Evolutionary conservation across 495 filamentous ascomycete genomes (phyloP).

Genomic region (Neurospora tetrasperma): DNA sequence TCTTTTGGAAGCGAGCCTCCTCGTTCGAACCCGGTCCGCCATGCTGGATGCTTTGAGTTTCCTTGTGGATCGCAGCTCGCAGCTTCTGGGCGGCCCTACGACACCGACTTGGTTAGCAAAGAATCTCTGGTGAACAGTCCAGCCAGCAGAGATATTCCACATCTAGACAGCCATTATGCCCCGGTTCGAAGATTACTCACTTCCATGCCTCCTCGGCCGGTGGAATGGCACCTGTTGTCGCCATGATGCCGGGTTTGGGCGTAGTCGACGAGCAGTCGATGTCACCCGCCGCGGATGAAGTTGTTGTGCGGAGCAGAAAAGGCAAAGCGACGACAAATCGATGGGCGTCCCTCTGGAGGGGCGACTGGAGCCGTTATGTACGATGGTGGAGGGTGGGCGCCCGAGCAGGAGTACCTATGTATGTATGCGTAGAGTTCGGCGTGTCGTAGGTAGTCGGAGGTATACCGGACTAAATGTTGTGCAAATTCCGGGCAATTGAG

Average conservation of each 20-base stretch:
- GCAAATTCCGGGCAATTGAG: not conserved
- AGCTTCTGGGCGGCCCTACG: conserved; percentile 18
- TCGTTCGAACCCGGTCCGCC: conserved; percentile 27
- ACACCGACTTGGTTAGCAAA: conserved; percentile 6
- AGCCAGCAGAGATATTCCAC: not conserved
- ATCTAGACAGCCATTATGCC: not conserved
- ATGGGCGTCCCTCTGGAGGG: not conserved
- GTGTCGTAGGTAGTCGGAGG: not conserved
- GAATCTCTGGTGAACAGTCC: not conserved
- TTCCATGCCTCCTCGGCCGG: conserved; percentile 16
- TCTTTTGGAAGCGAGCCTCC: conserved; percentile 41
- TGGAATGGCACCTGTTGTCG: conserved; percentile 6
- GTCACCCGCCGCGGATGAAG: not conserved
- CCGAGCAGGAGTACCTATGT: not conserved
- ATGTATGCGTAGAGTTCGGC: not conserved
- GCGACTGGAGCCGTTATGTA: not conserved
- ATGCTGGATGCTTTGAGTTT: conserved; percentile 36
- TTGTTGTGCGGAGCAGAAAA: not conserved
- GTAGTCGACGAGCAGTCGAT: not conserved
- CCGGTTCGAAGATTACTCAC: conserved; percentile 9
- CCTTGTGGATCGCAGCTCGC: conserved; percentile 17
- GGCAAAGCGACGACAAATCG: not conserved
- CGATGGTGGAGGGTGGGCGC: not conserved
- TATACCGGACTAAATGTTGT: not conserved
- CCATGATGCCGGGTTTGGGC: not conserved